Evolutionary conservation across 1,284 basidiomycete genomes (phyloP).

Genomic region (Erythrobasidium hasegawianum): DNA sequence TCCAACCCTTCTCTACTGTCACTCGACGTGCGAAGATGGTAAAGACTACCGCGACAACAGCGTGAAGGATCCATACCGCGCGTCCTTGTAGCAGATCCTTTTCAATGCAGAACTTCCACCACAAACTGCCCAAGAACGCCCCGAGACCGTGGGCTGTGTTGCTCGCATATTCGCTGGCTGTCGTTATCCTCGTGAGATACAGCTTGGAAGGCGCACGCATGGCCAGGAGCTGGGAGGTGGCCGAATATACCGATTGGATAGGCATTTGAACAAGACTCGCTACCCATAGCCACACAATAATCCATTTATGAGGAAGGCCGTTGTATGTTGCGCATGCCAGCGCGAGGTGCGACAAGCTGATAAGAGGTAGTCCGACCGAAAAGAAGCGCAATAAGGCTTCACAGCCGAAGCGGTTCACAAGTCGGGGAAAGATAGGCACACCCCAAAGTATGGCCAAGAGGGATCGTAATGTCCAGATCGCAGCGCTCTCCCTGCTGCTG

Average conservation of each 20-base stretch:
- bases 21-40: background rate
- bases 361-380: background rate
- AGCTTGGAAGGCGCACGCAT: constrained; percentile 6
- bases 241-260: background rate
- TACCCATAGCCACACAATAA: background rate
- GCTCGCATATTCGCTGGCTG: constrained; percentile 7
- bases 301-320: background rate
- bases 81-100: constrained; percentile 10
- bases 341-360: constrained; percentile 7
- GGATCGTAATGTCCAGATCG: constrained; percentile 5
- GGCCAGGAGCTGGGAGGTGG: constrained; percentile 5
- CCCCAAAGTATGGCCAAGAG: constrained; percentile 1
- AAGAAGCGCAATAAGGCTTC: constrained; percentile 5
- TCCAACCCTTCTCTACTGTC: constrained; percentile 1
- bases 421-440: background rate
- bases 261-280: constrained; percentile 6
- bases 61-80: constrained; percentile 12
- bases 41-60: background rate
- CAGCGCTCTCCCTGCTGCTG: constrained; percentile 7
- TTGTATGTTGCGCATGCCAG: constrained; percentile 2
- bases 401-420: background rate
- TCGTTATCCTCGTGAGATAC: constrained; percentile 25
- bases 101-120: constrained; percentile 1
- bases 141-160: constrained; percentile 12
- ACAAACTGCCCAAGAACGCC: constrained; percentile 5